These are phyloP conservation scores for Colletotrichum coccodes DNA, from an alignment of 2,329 filamentous ascomycete genomes.

Conservation along the genomic window DNA sequence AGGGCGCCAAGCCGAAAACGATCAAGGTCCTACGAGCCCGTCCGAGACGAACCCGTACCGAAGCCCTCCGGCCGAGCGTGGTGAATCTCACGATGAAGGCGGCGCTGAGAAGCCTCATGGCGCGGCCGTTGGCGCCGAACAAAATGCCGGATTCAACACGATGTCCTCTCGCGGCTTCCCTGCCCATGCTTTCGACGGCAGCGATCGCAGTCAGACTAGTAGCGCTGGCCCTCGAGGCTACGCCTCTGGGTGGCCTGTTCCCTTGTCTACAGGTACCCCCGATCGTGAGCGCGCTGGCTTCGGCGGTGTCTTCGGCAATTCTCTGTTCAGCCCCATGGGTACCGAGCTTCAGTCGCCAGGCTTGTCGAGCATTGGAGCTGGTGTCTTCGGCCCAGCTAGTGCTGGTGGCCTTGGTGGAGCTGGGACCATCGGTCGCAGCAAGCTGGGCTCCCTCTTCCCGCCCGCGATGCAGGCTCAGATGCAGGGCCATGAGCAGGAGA, in stretches of 20 bases:
- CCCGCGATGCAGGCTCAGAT: conserved; percentile 91
- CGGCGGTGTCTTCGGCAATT: conserved; percentile 76
- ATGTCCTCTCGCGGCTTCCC: conserved; percentile 60
- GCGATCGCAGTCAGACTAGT: conserved; percentile 93
- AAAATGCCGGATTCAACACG: conserved; percentile 62
- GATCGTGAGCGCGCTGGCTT: conserved; percentile 71
- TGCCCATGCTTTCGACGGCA: conserved; percentile 69
- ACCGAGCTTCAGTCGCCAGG: conserved; percentile 80
- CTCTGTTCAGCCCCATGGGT: conserved; percentile 80
- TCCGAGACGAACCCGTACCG: conserved; percentile 97
- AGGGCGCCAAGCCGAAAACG: conserved; percentile 65
- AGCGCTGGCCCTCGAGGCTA: conserved; percentile 85
- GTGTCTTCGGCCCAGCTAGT: conserved; percentile 74
- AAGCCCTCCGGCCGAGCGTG: conserved; percentile 82
- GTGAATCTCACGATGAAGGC: conserved; percentile 70
- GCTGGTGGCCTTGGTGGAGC: conserved; percentile 64
- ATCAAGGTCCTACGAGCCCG: conserved; percentile 84
- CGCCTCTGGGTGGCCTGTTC: conserved; percentile 69
- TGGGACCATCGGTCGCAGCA: conserved; percentile 81
- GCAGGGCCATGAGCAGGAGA: conserved; percentile 76
- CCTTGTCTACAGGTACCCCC: conserved; percentile 72
- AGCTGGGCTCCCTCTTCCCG: conserved; percentile 88
- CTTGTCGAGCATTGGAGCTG: conserved; percentile 69
- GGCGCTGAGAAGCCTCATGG: conserved; percentile 59
- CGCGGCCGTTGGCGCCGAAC: conserved; percentile 60